These are phyloP conservation scores for Luvunga scandens DNA, from an alignment of 345 rosid species.

Conservation along the genomic window DNA sequence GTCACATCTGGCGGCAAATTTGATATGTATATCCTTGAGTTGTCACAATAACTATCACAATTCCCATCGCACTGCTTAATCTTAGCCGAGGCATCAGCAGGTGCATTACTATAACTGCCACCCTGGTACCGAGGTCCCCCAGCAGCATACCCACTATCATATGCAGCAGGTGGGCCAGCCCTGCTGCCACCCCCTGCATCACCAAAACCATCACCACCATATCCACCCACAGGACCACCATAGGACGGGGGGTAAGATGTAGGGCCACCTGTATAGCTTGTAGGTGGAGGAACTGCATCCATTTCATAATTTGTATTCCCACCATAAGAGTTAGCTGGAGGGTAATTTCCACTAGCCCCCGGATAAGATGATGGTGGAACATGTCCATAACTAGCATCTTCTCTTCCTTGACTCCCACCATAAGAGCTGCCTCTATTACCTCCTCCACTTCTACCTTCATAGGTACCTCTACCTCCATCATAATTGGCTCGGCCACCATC, in stretches of 20 bases:
- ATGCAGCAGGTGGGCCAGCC: constrained; percentile 35
- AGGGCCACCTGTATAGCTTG: constrained; percentile 83
- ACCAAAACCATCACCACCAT: constrained; percentile 51
- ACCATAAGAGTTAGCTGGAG: constrained; percentile 58
- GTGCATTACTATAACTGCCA: constrained; percentile 41
- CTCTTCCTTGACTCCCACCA: constrained; percentile 68
- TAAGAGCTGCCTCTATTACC: constrained; percentile 61
- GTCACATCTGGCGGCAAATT: constrained; percentile 96
- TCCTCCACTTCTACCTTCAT: constrained; percentile 42
- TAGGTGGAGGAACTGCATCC: constrained; percentile 86
- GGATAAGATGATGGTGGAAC: constrained; percentile 69
- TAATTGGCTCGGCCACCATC: constrained; percentile 39
- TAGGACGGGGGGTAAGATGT: constrained; percentile 70
- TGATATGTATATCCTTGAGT: constrained; percentile 90
- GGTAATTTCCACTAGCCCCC: constrained; percentile 52
- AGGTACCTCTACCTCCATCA: constrained; percentile 47
- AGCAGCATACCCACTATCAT: constrained; percentile 41
- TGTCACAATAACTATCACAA: constrained; percentile 87
- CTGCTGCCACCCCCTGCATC: constrained; percentile 61
- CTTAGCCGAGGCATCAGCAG: constrained; percentile 44
- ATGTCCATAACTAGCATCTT: constrained; percentile 65
- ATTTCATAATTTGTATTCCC: constrained; percentile 57
- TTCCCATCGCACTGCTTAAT: constrained; percentile 85
- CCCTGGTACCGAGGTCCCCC: constrained; percentile 61
- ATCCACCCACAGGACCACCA: constrained; percentile 68